Evolutionary conservation across 495 filamentous ascomycete species (phyloP), one percentile per base, ranked within the genome.

Genomic region (Daldinia caldariorum): DNA sequence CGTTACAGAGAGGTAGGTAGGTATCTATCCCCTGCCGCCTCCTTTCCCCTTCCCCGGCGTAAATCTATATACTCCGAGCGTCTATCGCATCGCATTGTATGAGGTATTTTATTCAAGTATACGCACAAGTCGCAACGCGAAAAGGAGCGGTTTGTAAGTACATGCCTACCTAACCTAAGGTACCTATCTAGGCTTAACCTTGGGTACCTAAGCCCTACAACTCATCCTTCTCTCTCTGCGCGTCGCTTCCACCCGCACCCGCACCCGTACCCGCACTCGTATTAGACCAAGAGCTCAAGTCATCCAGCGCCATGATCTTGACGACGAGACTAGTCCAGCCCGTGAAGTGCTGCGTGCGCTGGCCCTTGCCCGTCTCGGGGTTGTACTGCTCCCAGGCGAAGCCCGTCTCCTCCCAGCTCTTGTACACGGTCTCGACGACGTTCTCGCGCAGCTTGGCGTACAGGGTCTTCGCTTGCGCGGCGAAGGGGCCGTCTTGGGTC

Each of bases 301-400:
- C 78, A 22, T 82, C 79, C 92, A 99, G 94, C 43, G 86, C 86
- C 95, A 98, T 97, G 74, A 99, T 92, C 84, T 97, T 97, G 41
- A 98, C 94, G 69, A 98, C 94, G 78, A 97, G 82, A 78, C 92
- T 96, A 54, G 96, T 99, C 95, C 95, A 99, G 60, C 95, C 95
- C 14, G 94, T 96, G 77, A 99, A 99, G 83, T 98, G 95, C 81
- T 97, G 94, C 22, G 94, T 98, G 55, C 95, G 87, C 83, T 98
- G 96, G 35, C 95, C 95, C 61, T 87, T 85, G 53, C 95, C 95
- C 4, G 91, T 97, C 67, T 97, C 92, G 0, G 94, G 92, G 78
- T 97, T 94, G 80, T 97, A 99, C 80, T 99, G 95, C 77, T 99
- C 95, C 96, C 96, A 99, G 9, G 96, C 95, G 79, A 97, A 99